Evolutionary conservation across 2,329 filamentous ascomycete genomes (phyloP).

Genomic region (Beauveria medogensis): DNA sequence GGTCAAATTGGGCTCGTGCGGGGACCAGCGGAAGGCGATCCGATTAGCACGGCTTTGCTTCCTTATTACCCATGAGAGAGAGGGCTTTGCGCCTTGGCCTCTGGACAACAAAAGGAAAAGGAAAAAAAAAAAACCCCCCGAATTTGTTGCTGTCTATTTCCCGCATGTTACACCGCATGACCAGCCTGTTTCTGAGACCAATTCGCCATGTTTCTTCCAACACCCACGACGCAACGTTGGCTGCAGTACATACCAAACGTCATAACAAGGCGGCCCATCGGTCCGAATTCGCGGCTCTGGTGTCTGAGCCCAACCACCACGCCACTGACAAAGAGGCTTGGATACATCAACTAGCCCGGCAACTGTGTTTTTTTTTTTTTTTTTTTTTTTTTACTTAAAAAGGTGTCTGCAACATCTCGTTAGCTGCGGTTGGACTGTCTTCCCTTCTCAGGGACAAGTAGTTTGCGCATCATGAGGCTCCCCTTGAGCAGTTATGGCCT

Average conservation of each 20-base stretch:
- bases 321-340: not conserved
- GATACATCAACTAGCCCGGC: not conserved
- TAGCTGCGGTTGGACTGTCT: not conserved
- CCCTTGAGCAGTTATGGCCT: not conserved
- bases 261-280: not conserved
- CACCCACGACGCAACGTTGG: not conserved
- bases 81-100: not conserved
- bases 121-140: not conserved
- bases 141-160: not conserved
- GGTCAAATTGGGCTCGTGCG: slow-evolving; percentile 6
- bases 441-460: not conserved
- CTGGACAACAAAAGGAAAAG: not conserved
- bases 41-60: slow-evolving; percentile 5
- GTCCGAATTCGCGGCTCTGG: slow-evolving; percentile 9
- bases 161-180: slow-evolving; percentile 1
- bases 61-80: not conserved
- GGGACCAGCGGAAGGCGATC: slow-evolving; percentile 4
- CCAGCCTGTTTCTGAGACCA: not conserved
- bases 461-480: not conserved
- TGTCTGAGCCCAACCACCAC: not conserved
- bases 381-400: not conserved
- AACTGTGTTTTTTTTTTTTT: not conserved
- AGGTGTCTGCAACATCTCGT: not conserved
- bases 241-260: not conserved
- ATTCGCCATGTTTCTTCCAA: not conserved